These are phyloP conservation scores for Rheum nobile DNA, from an alignment of 148 eudicot genomes.

Conservation along the genomic window DNA sequence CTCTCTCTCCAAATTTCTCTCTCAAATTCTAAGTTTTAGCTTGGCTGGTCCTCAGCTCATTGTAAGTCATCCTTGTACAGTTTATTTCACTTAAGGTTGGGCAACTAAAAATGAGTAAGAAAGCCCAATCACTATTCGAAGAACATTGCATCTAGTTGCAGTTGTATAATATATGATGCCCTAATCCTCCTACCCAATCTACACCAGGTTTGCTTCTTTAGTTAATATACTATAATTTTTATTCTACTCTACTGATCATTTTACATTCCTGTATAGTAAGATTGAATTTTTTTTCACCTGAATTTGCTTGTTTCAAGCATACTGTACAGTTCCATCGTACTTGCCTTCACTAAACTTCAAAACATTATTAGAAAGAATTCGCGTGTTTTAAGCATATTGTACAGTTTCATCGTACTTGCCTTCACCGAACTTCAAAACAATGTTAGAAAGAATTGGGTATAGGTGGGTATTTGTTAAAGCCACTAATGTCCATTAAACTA, in stretches of 20 bases:
- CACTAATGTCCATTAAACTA: too few relatives aligned
- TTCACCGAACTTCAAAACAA: constrained; percentile 48
- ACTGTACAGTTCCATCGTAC: too few relatives aligned
- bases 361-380: too few relatives aligned
- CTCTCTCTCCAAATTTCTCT: too few relatives aligned
- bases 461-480: neutral
- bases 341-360: too few relatives aligned
- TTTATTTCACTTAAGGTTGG: too few relatives aligned
- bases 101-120: neutral
- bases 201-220: neutral
- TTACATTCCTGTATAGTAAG: too few relatives aligned
- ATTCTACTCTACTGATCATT: too few relatives aligned
- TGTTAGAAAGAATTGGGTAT: neutral
- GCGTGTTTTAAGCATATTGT: constrained; percentile 89
- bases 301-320: too few relatives aligned
- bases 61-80: too few relatives aligned
- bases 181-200: neutral
- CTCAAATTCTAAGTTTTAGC: too few relatives aligned
- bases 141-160: neutral
- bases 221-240: neutral
- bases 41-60: too few relatives aligned
- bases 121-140: neutral
- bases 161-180: constrained; percentile 1
- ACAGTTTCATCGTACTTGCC: constrained; percentile 45
- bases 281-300: constrained; percentile 35